Percentiles rank a stretch among this genome's conserved stretches.
phyloP scores from a whole-genome alignment of 106 monocot species.

The Dioscorea zingiberensis region DNA sequence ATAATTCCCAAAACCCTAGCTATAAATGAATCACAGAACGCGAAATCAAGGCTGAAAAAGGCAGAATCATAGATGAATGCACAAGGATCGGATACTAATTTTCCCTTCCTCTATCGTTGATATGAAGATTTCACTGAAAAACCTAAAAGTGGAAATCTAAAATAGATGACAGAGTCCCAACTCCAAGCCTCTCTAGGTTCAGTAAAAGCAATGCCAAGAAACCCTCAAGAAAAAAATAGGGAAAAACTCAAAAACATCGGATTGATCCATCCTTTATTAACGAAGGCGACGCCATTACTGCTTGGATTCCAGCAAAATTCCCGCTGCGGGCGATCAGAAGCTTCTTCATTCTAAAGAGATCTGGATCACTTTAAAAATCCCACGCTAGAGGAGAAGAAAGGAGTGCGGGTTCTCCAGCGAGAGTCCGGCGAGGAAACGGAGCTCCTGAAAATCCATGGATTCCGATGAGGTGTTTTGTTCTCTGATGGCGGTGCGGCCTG shows the following conservation, averaged over 20 bases:
- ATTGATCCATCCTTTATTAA: neutral
- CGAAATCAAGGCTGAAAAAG: neutral
- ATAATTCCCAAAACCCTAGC: neutral
- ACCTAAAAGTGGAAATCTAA: neutral
- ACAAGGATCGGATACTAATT: neutral
- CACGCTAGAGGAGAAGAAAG: too few species aligned
- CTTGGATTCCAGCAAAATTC: too few species aligned
- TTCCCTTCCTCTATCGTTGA: neutral
- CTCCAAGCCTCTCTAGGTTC: too few species aligned
- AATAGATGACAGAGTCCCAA: neutral
- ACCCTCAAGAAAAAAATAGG: neutral
- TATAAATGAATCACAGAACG: neutral
- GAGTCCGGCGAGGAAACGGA: too few species aligned
- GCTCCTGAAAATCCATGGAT: too few species aligned
- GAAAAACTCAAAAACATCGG: neutral
- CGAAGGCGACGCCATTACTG: slow-evolving; percentile 2
- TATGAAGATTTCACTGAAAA: neutral
- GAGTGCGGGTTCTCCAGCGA: too few species aligned
- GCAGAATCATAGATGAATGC: neutral
- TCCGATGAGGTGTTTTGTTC: too few species aligned
- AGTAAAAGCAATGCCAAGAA: neutral
- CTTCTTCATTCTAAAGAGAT: too few species aligned
- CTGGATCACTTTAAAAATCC: too few species aligned
- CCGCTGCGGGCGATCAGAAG: too few species aligned
- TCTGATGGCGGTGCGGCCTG: too few species aligned